A percentile compares a stretch with the other conserved stretches of the same genome.
Conservation (phyloP, 768 basidiomycete species). For the Obba rivulosa region DNA sequence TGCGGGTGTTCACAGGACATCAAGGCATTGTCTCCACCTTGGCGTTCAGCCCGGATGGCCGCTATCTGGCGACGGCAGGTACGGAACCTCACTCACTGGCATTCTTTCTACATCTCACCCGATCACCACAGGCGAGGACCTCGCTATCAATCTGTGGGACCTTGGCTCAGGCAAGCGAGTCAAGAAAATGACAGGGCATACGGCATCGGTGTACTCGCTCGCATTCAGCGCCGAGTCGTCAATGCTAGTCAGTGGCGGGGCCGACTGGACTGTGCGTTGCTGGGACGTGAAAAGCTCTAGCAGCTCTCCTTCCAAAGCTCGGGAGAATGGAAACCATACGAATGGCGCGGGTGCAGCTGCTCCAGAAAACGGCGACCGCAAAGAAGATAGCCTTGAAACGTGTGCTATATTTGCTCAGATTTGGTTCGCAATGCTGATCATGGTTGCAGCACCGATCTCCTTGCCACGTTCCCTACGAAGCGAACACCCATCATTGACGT, state of each 20-base stretch:
- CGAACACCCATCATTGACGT: conserved; percentile 89
- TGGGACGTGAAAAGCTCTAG: conserved; percentile 92
- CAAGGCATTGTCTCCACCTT: conserved; percentile 82
- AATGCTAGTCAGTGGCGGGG: conserved; percentile 83
- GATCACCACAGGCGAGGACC: conserved; percentile 63
- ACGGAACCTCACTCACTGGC: conserved; percentile 1
- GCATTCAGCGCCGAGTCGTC: conserved; percentile 91
- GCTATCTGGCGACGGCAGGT: conserved; percentile 90
- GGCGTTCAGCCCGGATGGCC: conserved; percentile 90
- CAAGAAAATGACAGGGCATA: conserved; percentile 96
- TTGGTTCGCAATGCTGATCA: conserved; percentile 3
- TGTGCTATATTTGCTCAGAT: conserved; percentile 33
- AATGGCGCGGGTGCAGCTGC: conserved; percentile 21
- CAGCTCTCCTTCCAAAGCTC: conserved; percentile 50
- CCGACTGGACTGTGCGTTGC: conserved; percentile 96
- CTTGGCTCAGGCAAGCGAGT: conserved; percentile 89
- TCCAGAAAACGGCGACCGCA: conserved; percentile 7
- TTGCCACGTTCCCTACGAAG: conserved; percentile 93
- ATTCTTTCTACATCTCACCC: too few species aligned
- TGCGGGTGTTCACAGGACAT: conserved; percentile 94
- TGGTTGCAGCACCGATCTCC: conserved; percentile 63
- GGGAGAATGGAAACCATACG: conserved; percentile 46
- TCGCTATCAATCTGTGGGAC: conserved; percentile 95
- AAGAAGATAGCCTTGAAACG: conserved; percentile 67
- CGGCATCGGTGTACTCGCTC: conserved; percentile 82